Evolutionary conservation across 345 rosid genomes (phyloP).

Genomic region (Eucalyptus melliodora): DNA sequence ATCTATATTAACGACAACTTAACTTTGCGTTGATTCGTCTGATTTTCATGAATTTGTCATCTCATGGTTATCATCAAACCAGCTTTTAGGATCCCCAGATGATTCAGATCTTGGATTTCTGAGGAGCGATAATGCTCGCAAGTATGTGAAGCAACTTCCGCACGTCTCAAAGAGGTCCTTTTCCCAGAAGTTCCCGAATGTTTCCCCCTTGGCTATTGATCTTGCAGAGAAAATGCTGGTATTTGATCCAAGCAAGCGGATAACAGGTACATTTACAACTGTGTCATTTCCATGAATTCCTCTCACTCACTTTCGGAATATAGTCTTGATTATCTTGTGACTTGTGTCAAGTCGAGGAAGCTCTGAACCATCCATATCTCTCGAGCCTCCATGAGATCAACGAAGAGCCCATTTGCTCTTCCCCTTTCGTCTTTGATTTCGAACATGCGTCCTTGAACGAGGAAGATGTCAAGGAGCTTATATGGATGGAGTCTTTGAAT

Average conservation of each 20-base stretch:
- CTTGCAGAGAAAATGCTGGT: conserved; percentile 83
- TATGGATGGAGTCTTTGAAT: conserved; percentile 54
- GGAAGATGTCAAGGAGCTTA: conserved; percentile 75
- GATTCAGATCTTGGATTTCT: conserved; percentile 82
- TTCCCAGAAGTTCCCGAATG: conserved; percentile 42
- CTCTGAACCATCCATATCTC: conserved; percentile 61
- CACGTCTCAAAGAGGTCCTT: conserved; percentile 58
- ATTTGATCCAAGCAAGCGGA: conserved; percentile 79
- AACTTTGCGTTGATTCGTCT: not conserved
- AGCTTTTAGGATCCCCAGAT: conserved; percentile 81
- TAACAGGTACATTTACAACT: conserved; percentile 32
- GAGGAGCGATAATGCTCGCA: conserved; percentile 72
- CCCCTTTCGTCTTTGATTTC: conserved; percentile 63
- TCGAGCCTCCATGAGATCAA: conserved; percentile 92
- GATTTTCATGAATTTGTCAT: not conserved
- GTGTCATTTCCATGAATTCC: not conserved
- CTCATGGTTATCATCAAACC: not conserved
- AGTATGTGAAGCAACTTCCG: conserved; percentile 76
- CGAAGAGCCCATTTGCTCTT: conserved; percentile 65
- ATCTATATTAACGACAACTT: not conserved
- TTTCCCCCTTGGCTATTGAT: conserved; percentile 61
- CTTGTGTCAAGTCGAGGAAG: conserved; percentile 52
- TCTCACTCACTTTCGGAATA: not conserved
- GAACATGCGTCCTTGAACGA: conserved; percentile 57
- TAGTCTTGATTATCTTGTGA: not conserved